A percentile compares a stretch with the other conserved stretches of the same genome.
phyloP scores from a whole-genome alignment of 768 basidiomycete genomes.

The Leccinum obscurum region DNA sequence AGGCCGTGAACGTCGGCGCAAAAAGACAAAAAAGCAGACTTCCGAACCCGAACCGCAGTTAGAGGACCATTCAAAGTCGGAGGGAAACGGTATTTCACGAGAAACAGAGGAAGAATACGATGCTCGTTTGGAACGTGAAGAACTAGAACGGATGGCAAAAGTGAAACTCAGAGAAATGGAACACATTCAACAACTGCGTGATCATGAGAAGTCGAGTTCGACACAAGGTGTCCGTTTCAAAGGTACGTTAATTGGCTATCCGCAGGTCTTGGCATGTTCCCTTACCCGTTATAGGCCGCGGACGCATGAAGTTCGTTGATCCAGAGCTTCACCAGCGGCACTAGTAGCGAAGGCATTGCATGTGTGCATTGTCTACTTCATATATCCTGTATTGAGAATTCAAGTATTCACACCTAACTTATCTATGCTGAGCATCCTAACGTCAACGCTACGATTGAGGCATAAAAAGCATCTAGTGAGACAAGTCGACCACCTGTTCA shows the following conservation, averaged over 20 bases:
- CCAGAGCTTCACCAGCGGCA: slow-evolving; percentile 45
- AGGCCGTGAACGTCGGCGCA: slow-evolving; percentile 28
- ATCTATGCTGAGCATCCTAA: slow-evolving; percentile 1
- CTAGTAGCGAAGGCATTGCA: slow-evolving; percentile 13
- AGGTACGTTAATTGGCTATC: slow-evolving; percentile 37
- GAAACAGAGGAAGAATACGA: slow-evolving; percentile 79
- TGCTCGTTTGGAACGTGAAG: slow-evolving; percentile 64
- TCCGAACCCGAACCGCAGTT: slow-evolving; percentile 5
- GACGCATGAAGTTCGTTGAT: slow-evolving; percentile 67
- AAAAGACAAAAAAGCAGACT: slow-evolving; percentile 28
- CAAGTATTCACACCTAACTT: not conserved
- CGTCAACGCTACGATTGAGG: slow-evolving; percentile 14
- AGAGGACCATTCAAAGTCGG: slow-evolving; percentile 10
- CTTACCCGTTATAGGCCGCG: slow-evolving; percentile 45
- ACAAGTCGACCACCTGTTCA: slow-evolving; percentile 19
- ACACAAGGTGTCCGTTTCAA: slow-evolving; percentile 62
- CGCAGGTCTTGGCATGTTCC: not conserved
- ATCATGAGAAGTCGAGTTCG: slow-evolving; percentile 31
- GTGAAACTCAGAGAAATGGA: slow-evolving; percentile 50
- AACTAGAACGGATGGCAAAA: slow-evolving; percentile 55
- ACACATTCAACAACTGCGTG: slow-evolving; percentile 39
- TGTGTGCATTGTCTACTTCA: not conserved
- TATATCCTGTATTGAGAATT: slow-evolving; percentile 6
- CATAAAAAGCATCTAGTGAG: slow-evolving; percentile 20
- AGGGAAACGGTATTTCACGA: slow-evolving; percentile 19